Percentiles rank a stretch among this genome's conserved stretches.
Evolutionary conservation across 805 yeast genomes (phyloP).

Genomic region (Candida boleticola): DNA sequence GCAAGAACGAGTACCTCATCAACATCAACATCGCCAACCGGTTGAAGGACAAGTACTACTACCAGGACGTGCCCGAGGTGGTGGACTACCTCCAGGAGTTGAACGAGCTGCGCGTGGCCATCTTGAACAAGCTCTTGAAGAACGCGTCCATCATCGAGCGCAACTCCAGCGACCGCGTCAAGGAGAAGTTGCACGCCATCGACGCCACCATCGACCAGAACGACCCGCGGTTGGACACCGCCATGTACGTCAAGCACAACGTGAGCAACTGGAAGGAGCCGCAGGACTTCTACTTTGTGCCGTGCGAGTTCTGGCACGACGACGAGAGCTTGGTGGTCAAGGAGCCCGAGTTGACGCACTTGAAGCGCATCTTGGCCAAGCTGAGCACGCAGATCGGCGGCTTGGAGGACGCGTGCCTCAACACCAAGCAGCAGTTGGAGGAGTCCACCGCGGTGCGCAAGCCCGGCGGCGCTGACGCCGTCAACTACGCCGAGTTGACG

Average conservation of each 20-base stretch:
- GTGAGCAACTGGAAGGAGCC: slow-evolving; percentile 78
- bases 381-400: slow-evolving; percentile 37
- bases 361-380: slow-evolving; percentile 50
- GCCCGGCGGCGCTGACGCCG: slow-evolving; percentile 16
- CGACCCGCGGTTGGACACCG: slow-evolving; percentile 69
- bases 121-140: slow-evolving; percentile 66
- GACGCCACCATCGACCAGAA: slow-evolving; percentile 65
- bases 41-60: slow-evolving; percentile 86
- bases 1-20: slow-evolving; percentile 82
- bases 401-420: slow-evolving; percentile 41
- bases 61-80: slow-evolving; percentile 89
- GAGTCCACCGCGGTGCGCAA: slow-evolving; percentile 37
- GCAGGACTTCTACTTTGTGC: slow-evolving; percentile 76
- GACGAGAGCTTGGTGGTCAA: slow-evolving; percentile 70
- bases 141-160: slow-evolving; percentile 62
- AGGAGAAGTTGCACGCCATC: slow-evolving; percentile 50
- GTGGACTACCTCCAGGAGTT: slow-evolving; percentile 82
- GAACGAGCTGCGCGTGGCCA: slow-evolving; percentile 72
- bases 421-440: slow-evolving; percentile 51
- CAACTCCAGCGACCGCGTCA: slow-evolving; percentile 41
- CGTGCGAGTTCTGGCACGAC: slow-evolving; percentile 96
- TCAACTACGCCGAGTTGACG: slow-evolving; percentile 30
- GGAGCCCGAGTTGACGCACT: slow-evolving; percentile 54
- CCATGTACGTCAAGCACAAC: slow-evolving; percentile 93
- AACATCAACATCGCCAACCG: slow-evolving; percentile 84